Conservation (phyloP, 2,329 filamentous ascomycete genomes). For the Coniochaeta hoffmannii region DNA sequence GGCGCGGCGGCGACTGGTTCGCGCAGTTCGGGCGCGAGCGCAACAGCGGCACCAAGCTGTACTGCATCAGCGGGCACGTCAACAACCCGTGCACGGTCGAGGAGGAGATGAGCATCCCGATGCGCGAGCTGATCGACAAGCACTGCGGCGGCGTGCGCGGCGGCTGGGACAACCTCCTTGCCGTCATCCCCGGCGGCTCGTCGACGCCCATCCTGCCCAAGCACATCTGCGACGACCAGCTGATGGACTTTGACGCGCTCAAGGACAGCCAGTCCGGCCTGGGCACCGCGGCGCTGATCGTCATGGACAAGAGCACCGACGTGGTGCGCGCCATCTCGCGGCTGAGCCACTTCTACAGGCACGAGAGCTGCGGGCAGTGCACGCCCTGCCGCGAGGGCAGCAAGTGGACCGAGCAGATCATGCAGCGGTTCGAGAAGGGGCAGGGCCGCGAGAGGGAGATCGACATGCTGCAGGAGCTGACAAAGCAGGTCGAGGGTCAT, state of each 20-base stretch:
- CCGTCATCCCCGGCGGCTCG: slow-evolving; percentile 91
- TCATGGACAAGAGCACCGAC: slow-evolving; percentile 98
- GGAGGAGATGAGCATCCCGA: slow-evolving; percentile 97
- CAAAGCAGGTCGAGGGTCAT: slow-evolving; percentile 98
- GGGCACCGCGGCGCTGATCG: slow-evolving; percentile 93
- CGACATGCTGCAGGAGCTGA: slow-evolving; percentile 98
- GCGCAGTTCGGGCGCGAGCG: slow-evolving; percentile 89
- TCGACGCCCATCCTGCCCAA: slow-evolving; percentile 95
- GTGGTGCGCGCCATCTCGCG: slow-evolving; percentile 90
- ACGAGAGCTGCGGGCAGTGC: slow-evolving; percentile 97
- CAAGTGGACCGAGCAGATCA: slow-evolving; percentile 99
- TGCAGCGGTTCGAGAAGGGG: slow-evolving; percentile 91
- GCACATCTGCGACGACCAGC: slow-evolving; percentile 80
- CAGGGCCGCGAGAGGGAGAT: slow-evolving; percentile 87
- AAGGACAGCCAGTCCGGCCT: slow-evolving; percentile 98
- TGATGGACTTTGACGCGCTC: slow-evolving; percentile 98
- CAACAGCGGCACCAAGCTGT: slow-evolving; percentile 96
- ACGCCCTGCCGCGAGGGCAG: slow-evolving; percentile 98
- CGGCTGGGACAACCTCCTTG: slow-evolving; percentile 95
- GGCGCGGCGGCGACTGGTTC: slow-evolving; percentile 90
- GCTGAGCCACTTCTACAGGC: slow-evolving; percentile 94
- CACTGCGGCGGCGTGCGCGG: slow-evolving; percentile 96
- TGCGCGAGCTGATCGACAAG: slow-evolving; percentile 93
- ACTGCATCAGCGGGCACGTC: slow-evolving; percentile 96
- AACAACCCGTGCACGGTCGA: slow-evolving; percentile 98